Conservation (phyloP, 176 grass and related monocot species). For the Eleusine coracana region DNA sequence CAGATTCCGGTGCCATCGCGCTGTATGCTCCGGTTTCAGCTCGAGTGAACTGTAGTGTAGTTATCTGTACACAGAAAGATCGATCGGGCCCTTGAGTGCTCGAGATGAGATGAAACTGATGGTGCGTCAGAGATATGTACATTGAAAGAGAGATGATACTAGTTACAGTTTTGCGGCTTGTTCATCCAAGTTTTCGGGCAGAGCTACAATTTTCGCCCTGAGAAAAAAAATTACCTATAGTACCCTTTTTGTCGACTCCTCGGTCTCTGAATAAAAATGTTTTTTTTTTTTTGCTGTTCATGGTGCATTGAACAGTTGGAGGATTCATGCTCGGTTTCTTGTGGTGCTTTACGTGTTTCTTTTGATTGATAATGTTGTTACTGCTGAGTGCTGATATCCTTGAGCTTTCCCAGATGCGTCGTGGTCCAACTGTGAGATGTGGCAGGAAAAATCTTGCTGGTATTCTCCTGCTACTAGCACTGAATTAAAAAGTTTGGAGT, state of each 20-base stretch:
- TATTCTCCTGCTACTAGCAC: neutral
- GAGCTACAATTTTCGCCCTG: slow-evolving; percentile 69
- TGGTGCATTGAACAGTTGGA: neutral
- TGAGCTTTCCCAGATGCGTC: slow-evolving; percentile 23
- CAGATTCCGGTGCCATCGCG: neutral
- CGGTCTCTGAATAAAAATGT: neutral
- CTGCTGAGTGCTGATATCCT: neutral
- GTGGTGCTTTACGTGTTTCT: too few relatives aligned
- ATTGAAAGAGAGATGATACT: slow-evolving; percentile 50
- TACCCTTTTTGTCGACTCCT: neutral
- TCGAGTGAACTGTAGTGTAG: slow-evolving; percentile 37
- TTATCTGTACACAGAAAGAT: slow-evolving; percentile 40
- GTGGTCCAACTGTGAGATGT: neutral
- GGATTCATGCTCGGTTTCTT: neutral
- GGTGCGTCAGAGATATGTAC: slow-evolving; percentile 31
- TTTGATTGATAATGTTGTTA: neutral
- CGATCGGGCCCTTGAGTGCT: slow-evolving; percentile 48
- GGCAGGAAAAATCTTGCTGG: neutral
- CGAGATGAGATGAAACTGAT: slow-evolving; percentile 40
- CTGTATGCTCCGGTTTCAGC: neutral
- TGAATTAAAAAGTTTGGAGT: slow-evolving; percentile 40
- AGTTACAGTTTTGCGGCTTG: slow-evolving; percentile 56
- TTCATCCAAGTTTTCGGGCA: slow-evolving; percentile 61
- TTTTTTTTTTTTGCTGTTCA: slow-evolving; percentile 21
- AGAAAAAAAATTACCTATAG: slow-evolving; percentile 21